Evolutionary conservation across 768 basidiomycete species (phyloP), one percentile per base, ranked within the genome.

Genomic region (Xanthoconium purpureum): DNA sequence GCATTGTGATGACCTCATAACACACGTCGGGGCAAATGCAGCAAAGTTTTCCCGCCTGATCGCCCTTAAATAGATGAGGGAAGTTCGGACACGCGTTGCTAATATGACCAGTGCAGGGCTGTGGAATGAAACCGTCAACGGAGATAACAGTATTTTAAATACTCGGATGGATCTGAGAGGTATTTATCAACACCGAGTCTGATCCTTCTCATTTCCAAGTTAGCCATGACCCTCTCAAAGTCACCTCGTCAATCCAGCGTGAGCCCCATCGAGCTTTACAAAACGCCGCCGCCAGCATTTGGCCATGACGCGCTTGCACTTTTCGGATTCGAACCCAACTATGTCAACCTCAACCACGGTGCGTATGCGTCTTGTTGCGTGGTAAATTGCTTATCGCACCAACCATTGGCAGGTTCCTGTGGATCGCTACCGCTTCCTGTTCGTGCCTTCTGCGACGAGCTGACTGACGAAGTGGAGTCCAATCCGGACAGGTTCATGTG

Each of bases 321-420:
- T 50, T 88, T 80, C 52, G 76, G 74, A 20, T 77, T 88, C 24
- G 80, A 84, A 39, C 74, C 83, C 6, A 74, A 76, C 39, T 88
- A 87, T 56, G 65, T 84, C 47, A 85, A 88, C 61, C 70, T 89
- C 46, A 88, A 89, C 64, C 75, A 84, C 50, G 87, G 88, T 85
- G 48, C 32, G 74, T 40, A 24, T 4, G 24, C 24, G 24, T 24
- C 24, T 24, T 24, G 24, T 35, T 20, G 1, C 33, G 28, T 8
- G 37, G 13, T 12, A n/a, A 11, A 13, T 24, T 24, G 24, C 24
- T 24, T 24, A 24, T 42, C n/a, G 24, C 24, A 24, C 24, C 24
- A 24, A 24, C 24, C 24, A 13, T 51, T 37, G 18, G n/a, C 53
- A 87, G 85, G 85, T 14, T 81, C 85, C 0, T 86, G 78, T 61